Base-by-base conservation (phyloP, 2,329 filamentous ascomycete genomes). In the Akanthomyces dipterigenus region DNA sequence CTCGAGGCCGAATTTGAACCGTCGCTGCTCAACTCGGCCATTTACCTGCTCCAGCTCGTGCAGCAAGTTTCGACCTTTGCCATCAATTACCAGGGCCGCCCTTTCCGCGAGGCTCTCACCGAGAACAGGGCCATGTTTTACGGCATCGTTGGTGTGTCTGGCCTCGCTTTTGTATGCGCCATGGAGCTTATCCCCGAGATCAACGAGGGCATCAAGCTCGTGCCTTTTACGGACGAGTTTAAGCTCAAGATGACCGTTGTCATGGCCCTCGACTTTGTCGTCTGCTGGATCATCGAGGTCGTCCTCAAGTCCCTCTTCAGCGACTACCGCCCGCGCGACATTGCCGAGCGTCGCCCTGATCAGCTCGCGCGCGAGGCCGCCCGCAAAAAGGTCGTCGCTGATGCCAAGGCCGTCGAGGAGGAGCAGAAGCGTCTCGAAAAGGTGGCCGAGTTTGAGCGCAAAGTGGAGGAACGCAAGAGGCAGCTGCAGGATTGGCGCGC, bases 121-220 rank as follows among this genome's bases (percentile, higher is more conserved):
- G 95, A 97, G 78, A 99, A 99, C 81, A 89, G 87, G 75, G 92
- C 91, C 73, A 99, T 99, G 95, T 99, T 95, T 80, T 99, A 90
- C 82, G 95, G 95, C 63, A 91, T 99, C 61, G 79, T 99, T 45
- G 89, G 89, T 65, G 93, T 97, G 18, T 91, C 91, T 0, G 91
- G 82, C 46, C 90, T 99, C 34, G 93, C 95, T 6, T 98, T 99
- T 75, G 88, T 89, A 51, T 97, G 93, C 77, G 93, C 93, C 7
- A 96, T 93, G 1, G 95, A 99, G 74, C 91, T 99, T 69, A 82
- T 98, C 54, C 95, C 95, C 2, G 95, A 98, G 72, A 87, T 99
- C 75, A 99, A 98, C 77, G 84, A 93, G 76, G 88, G 91, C 75
- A 88, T 99, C 78, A 91, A 89, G 71, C 86, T 99, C 1, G 95